phyloP scores from a whole-genome alignment of 257 asterid genomes.

The Gentiana macrophylla region DNA sequence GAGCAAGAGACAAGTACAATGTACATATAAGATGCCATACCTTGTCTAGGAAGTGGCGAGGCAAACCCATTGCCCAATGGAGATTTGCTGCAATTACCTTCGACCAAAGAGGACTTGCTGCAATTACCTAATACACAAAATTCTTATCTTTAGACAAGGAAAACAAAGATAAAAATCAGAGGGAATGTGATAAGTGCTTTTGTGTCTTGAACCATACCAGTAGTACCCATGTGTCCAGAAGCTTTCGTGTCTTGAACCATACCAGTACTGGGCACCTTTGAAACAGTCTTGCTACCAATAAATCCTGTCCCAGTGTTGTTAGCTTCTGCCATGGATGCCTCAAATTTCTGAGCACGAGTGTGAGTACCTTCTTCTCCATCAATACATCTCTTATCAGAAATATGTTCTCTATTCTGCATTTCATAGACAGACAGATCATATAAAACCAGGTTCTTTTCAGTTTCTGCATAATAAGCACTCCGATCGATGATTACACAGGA shows the following conservation, averaged over 20 bases:
- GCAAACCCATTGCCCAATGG: too few relatives aligned
- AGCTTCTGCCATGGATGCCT: neutral
- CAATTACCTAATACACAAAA: too few relatives aligned
- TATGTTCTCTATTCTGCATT: slow-evolving; percentile 14
- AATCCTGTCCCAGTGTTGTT: too few relatives aligned
- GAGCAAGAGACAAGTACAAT: too few relatives aligned
- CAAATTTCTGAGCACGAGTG: neutral
- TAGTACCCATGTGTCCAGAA: neutral
- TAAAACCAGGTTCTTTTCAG: slow-evolving; percentile 21
- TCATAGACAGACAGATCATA: slow-evolving; percentile 39
- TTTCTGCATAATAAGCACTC: slow-evolving; percentile 11
- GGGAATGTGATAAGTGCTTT: too few relatives aligned
- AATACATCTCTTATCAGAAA: neutral
- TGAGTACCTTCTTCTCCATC: slow-evolving; percentile 3
- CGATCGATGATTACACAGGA: slow-evolving; percentile 23
- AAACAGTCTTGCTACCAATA: too few relatives aligned
- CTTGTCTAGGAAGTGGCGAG: too few relatives aligned
- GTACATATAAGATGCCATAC: too few relatives aligned
- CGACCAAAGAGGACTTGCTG: too few relatives aligned
- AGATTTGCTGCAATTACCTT: too few relatives aligned
- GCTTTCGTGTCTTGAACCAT: neutral
- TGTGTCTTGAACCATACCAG: neutral
- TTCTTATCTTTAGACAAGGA: too few relatives aligned
- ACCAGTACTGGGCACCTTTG: neutral
- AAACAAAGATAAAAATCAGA: too few relatives aligned